phyloP scores from a whole-genome alignment of 2,329 filamentous ascomycete species.

The Colletotrichum cuscutae region DNA sequence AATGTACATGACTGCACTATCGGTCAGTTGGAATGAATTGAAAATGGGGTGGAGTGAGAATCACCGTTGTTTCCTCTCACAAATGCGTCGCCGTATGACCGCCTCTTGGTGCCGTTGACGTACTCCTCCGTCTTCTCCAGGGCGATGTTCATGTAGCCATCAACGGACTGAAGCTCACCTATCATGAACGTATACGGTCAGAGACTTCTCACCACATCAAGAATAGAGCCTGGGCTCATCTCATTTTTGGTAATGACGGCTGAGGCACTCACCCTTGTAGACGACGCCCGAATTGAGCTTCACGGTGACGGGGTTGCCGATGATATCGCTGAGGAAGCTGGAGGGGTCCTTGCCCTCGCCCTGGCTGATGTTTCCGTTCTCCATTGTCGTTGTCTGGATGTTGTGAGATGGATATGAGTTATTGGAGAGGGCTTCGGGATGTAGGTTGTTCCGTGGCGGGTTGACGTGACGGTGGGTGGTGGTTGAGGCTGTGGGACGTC shows the following conservation, averaged over 20 bases:
- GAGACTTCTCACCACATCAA: slow-evolving; percentile 31
- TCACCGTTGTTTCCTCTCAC: slow-evolving; percentile 95
- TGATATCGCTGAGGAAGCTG: slow-evolving; percentile 92
- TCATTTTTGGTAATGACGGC: no score
- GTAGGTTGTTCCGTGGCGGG: neutral
- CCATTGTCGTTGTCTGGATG: slow-evolving; percentile 64
- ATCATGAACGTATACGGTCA: slow-evolving; percentile 2
- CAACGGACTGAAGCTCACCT: slow-evolving; percentile 97
- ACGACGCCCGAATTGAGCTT: slow-evolving; percentile 99
- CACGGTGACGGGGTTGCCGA: slow-evolving; percentile 92
- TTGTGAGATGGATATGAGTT: neutral
- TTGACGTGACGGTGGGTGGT: neutral
- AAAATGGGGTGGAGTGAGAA: slow-evolving; percentile 32
- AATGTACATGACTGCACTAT: slow-evolving; percentile 72
- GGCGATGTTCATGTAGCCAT: slow-evolving; percentile 99
- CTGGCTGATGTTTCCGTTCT: slow-evolving; percentile 74
- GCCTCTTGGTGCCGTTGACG: slow-evolving; percentile 83
- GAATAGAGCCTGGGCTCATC: neutral
- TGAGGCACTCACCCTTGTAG: slow-evolving; percentile 80
- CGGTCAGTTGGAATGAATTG: slow-evolving; percentile 33
- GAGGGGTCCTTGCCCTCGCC: slow-evolving; percentile 90
- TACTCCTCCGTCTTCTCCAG: slow-evolving; percentile 95
- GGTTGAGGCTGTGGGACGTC: slow-evolving; percentile 21
- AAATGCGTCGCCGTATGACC: slow-evolving; percentile 93
- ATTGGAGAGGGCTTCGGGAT: neutral